Conservation (phyloP, 1,139 yeast genomes). For the Saccharomyces pastorianus region DNA sequence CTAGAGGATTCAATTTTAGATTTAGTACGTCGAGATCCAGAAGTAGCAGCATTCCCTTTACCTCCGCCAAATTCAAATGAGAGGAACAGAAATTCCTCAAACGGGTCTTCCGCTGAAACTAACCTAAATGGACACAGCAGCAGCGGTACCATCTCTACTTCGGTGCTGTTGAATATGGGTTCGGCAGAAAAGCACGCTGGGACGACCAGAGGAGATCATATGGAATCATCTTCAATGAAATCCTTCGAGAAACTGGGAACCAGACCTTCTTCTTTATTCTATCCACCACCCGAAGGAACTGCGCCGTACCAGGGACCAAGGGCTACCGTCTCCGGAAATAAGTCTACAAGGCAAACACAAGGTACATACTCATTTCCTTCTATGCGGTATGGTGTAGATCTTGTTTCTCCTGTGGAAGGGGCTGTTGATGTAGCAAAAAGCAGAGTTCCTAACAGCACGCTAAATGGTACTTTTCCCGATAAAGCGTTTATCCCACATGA, state of each 20-base stretch:
- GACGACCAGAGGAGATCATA: neutral
- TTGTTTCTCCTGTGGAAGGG: slow-evolving; percentile 16
- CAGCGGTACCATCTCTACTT: slow-evolving; percentile 10
- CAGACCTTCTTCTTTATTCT: neutral
- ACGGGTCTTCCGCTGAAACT: neutral
- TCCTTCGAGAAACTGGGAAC: neutral
- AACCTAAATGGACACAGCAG: slow-evolving; percentile 3
- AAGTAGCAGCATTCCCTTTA: neutral
- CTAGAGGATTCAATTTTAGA: neutral
- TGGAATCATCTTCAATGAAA: neutral
- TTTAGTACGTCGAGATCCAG: neutral
- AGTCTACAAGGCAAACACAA: neutral
- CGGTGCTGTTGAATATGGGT: slow-evolving; percentile 4
- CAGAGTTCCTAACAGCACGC: slow-evolving; percentile 6
- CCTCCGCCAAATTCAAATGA: neutral
- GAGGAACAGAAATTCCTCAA: neutral
- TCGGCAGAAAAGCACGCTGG: neutral
- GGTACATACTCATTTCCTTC: slow-evolving; percentile 3
- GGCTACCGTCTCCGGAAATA: neutral
- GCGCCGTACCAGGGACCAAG: neutral
- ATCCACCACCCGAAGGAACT: neutral
- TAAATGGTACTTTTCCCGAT: neutral
- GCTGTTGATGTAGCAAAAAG: slow-evolving; percentile 15
- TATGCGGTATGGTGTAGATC: slow-evolving; percentile 7
- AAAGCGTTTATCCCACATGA: slow-evolving; percentile 9